phyloP scores from a whole-genome alignment of 1,284 basidiomycete genomes.

The Phlebopus sp. region DNA sequence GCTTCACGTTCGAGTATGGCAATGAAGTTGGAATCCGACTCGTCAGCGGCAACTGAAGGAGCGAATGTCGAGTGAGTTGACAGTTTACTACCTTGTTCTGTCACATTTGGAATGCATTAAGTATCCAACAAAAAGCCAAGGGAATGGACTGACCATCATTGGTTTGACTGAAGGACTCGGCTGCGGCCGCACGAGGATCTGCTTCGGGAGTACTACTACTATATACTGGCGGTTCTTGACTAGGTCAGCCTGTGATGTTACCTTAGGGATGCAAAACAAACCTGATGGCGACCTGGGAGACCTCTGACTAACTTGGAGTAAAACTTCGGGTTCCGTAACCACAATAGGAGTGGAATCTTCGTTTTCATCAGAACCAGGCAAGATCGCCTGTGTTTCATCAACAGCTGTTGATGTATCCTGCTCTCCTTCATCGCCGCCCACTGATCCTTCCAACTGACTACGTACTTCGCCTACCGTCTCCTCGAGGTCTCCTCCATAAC shows the following conservation, averaged over 20 bases:
- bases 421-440: constrained; percentile 22
- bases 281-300: constrained; percentile 2
- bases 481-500: constrained; percentile 32
- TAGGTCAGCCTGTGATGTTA: constrained; percentile 1
- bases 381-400: constrained; percentile 17
- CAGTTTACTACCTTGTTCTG: constrained; percentile 11
- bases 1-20: constrained; percentile 26
- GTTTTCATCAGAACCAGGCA: constrained; percentile 13
- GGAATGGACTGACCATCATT: constrained; percentile 12
- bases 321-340: constrained; percentile 9
- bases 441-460: constrained; percentile 18
- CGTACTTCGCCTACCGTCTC: constrained; percentile 10
- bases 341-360: constrained; percentile 15
- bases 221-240: constrained; percentile 7
- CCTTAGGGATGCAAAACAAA: constrained; percentile 6
- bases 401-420: constrained; percentile 14
- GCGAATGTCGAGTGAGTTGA: constrained; percentile 8
- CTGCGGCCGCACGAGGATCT: neutral
- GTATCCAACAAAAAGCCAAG: neutral
- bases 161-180: constrained; percentile 5
- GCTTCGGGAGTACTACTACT: neutral
- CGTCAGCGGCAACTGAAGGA: constrained; percentile 17
- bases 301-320: neutral
- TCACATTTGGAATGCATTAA: constrained; percentile 10
- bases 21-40: constrained; percentile 28